phyloP scores from a whole-genome alignment of 345 rosid genomes.

The Sisymbrium altissimum region DNA sequence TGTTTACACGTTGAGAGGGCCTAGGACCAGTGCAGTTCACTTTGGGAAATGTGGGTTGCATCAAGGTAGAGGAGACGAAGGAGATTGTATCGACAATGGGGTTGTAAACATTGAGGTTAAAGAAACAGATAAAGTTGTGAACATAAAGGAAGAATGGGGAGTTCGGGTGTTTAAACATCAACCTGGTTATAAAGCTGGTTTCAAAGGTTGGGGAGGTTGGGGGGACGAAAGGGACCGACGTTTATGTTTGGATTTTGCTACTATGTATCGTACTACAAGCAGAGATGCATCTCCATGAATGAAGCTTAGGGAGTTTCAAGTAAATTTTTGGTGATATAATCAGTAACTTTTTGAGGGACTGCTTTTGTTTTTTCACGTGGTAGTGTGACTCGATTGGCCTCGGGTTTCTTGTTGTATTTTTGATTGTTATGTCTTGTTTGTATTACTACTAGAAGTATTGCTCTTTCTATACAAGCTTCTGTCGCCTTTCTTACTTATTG shows the following conservation, averaged over 20 bases:
- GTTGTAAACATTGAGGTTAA: constrained; percentile 50
- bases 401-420: background rate
- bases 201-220: constrained; percentile 99
- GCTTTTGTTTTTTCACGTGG: background rate
- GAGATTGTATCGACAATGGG: constrained; percentile 80
- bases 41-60: constrained; percentile 98
- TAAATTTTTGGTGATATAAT: constrained; percentile 6
- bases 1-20: constrained; percentile 80
- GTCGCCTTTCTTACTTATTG: background rate
- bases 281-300: constrained; percentile 24
- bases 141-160: constrained; percentile 61
- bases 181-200: constrained; percentile 91
- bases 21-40: constrained; percentile 90
- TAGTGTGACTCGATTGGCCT: background rate
- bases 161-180: constrained; percentile 58
- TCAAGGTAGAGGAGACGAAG: constrained; percentile 62
- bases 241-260: constrained; percentile 74
- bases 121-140: constrained; percentile 57
- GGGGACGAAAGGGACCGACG: constrained; percentile 82
- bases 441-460: background rate
- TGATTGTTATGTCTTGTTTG: constrained; percentile 24
- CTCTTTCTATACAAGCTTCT: background rate
- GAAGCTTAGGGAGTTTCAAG: constrained; percentile 1
- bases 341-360: background rate
- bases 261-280: constrained; percentile 24